These are phyloP conservation scores for Nicotiana undulata DNA, from an alignment of 257 asterid species.

Conservation along the genomic window DNA sequence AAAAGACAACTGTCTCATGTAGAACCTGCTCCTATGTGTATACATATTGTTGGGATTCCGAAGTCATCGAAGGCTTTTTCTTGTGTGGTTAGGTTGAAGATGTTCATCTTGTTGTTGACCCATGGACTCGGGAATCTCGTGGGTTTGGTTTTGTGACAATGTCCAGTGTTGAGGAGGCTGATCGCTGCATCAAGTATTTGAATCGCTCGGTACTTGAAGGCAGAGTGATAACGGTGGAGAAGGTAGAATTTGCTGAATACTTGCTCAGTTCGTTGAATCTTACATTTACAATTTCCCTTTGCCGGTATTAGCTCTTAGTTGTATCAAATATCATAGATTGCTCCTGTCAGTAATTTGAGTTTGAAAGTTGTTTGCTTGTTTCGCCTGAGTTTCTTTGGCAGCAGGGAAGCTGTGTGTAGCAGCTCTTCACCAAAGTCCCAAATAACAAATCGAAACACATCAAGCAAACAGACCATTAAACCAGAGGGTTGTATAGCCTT, in stretches of 20 bases:
- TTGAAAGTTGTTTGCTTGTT: slow-evolving; percentile 33
- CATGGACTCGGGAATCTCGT: slow-evolving; percentile 76
- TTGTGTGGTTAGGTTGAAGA: slow-evolving; percentile 50
- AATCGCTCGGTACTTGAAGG: slow-evolving; percentile 81
- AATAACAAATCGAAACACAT: slow-evolving; percentile 61
- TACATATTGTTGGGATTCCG: not conserved
- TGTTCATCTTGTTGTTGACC: slow-evolving; percentile 79
- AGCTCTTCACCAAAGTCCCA: slow-evolving; percentile 80
- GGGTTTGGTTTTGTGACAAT: slow-evolving; percentile 91
- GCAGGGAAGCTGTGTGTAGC: slow-evolving; percentile 95
- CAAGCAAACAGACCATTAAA: slow-evolving; percentile 61
- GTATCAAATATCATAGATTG: not conserved
- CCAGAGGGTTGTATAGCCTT: slow-evolving; percentile 95
- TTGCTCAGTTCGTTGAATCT: not conserved
- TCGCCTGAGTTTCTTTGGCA: slow-evolving; percentile 63
- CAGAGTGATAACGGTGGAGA: slow-evolving; percentile 85
- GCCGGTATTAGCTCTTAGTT: not conserved
- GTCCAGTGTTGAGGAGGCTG: slow-evolving; percentile 63
- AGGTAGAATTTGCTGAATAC: slow-evolving; percentile 32
- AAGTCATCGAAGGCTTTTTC: not conserved
- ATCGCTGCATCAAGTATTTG: slow-evolving; percentile 72
- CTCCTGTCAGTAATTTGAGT: slow-evolving; percentile 1
- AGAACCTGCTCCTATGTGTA: not conserved
- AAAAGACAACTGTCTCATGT: not conserved
- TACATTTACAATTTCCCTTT: not conserved